Evolutionary conservation across 2,329 filamentous ascomycete species (phyloP).

Genomic region (Hypoxylon sp.): DNA sequence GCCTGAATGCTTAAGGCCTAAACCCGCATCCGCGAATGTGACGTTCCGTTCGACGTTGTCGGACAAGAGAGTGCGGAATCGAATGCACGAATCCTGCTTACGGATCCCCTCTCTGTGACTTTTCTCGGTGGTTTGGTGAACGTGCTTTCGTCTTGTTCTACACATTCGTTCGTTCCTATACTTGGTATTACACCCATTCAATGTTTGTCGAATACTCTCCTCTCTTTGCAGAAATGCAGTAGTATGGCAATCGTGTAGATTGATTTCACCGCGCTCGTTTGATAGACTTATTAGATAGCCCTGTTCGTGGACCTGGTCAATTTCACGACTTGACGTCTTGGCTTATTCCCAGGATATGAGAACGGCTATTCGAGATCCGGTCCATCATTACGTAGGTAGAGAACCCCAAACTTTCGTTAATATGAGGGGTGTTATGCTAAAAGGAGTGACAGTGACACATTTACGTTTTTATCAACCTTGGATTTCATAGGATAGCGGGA

Average conservation of each 20-base stretch:
- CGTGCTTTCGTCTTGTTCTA: conserved; percentile 16
- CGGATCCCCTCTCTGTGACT: conserved; percentile 2
- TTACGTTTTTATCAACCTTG: conserved; percentile 6
- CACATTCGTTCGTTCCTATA: conserved; percentile 21
- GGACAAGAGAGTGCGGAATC: conserved; percentile 11
- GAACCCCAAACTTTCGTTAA: conserved; percentile 12
- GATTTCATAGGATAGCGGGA: conserved; percentile 19
- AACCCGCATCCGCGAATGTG: conserved; percentile 13
- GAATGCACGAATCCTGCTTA: conserved; percentile 21
- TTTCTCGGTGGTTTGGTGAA: conserved; percentile 7
- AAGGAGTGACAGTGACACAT: conserved; percentile 33
- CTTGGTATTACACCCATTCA: background rate
- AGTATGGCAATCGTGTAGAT: conserved; percentile 7
- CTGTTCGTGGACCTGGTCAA: conserved; percentile 9
- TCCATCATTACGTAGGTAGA: conserved; percentile 24
- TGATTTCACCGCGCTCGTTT: conserved; percentile 9
- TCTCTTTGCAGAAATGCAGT: conserved; percentile 8
- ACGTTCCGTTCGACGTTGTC: conserved; percentile 35
- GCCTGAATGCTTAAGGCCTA: conserved; percentile 6
- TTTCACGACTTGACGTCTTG: conserved; percentile 22
- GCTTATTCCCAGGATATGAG: conserved; percentile 22
- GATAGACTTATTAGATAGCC: conserved; percentile 30
- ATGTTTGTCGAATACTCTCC: conserved; percentile 9
- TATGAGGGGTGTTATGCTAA: conserved; percentile 24
- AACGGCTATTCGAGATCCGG: conserved; percentile 21